Conservation (phyloP, 225 moss, liverwort and hornwort genomes). For the Climacium dendroides region DNA sequence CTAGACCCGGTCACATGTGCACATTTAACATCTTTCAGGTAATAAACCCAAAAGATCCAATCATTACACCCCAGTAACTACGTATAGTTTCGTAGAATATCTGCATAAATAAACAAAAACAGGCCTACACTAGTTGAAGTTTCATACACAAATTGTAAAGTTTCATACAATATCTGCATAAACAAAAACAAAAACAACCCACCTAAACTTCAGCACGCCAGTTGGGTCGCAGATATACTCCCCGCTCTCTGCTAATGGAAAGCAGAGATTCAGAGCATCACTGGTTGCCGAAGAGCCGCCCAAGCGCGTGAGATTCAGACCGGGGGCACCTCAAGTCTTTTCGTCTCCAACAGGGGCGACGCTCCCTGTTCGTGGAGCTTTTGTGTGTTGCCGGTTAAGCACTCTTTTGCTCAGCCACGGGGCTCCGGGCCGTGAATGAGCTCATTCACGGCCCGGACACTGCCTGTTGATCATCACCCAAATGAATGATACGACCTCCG, state of each 20-base stretch:
- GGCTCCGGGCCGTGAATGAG: neutral
- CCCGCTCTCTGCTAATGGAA: too few species aligned
- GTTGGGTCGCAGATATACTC: neutral
- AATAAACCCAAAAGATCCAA: rapidly evolving
- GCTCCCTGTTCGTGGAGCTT: neutral
- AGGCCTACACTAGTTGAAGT: neutral
- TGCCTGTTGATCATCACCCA: neutral
- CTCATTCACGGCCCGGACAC: neutral
- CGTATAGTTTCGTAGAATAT: neutral
- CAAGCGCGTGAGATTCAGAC: neutral
- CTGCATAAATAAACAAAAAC: neutral
- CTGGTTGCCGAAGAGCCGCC: constrained; percentile 6
- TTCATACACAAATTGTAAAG: neutral
- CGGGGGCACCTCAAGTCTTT: neutral
- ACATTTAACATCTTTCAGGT: rapidly evolving
- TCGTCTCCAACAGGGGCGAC: constrained; percentile 25
- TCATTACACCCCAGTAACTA: rapidly evolving
- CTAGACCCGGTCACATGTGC: rapidly evolving
- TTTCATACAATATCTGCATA: neutral
- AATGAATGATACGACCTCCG: neutral
- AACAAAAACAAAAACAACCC: too few species aligned
- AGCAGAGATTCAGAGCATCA: constrained; percentile 3
- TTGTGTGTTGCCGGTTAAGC: neutral
- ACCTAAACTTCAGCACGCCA: too few species aligned
- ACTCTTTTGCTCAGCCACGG: neutral